Conservation (phyloP, 768 basidiomycete genomes). For the Peribolospora kevripleyi region DNA sequence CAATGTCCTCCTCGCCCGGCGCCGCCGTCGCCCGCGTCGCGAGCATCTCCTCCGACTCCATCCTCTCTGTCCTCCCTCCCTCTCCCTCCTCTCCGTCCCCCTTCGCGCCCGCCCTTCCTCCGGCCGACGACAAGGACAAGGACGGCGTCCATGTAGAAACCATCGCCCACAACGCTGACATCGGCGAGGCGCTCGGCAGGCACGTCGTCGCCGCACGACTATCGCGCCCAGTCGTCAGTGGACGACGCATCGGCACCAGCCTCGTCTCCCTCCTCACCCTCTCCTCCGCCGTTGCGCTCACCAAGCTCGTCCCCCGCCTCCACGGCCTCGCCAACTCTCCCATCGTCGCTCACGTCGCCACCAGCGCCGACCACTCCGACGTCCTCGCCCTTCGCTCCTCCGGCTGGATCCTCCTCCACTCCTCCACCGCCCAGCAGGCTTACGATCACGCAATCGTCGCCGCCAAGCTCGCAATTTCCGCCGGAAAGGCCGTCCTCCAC, state of each 20-base stretch:
- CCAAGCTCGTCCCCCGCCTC: conserved; percentile 43
- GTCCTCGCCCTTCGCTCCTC: conserved; percentile 51
- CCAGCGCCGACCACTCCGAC: conserved; percentile 36
- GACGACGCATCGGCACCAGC: background rate
- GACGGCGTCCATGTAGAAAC: too few species aligned
- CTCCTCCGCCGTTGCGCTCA: conserved; percentile 18
- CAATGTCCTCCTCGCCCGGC: too few species aligned
- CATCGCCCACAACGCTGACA: too few species aligned
- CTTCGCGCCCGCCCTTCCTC: too few species aligned
- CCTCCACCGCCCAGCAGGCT: conserved; percentile 49
- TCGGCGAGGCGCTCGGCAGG: too few species aligned
- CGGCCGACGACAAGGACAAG: too few species aligned
- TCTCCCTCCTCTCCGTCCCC: too few species aligned
- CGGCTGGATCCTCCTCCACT: conserved; percentile 59
- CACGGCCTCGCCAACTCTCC: conserved; percentile 39
- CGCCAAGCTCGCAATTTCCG: conserved; percentile 44
- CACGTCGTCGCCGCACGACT: too few species aligned
- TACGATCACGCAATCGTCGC: conserved; percentile 78
- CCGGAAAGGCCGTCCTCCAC: conserved; percentile 60
- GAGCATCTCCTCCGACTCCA: too few species aligned
- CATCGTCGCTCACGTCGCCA: conserved; percentile 46
- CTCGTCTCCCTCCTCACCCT: conserved; percentile 1
- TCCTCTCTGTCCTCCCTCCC: too few species aligned
- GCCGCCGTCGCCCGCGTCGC: too few species aligned
- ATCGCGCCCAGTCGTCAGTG: too few species aligned